A percentile compares a stretch with the other conserved stretches of the same genome.
Conservation (phyloP, 2,329 filamentous ascomycete species). For the Fusarium algeriense region DNA sequence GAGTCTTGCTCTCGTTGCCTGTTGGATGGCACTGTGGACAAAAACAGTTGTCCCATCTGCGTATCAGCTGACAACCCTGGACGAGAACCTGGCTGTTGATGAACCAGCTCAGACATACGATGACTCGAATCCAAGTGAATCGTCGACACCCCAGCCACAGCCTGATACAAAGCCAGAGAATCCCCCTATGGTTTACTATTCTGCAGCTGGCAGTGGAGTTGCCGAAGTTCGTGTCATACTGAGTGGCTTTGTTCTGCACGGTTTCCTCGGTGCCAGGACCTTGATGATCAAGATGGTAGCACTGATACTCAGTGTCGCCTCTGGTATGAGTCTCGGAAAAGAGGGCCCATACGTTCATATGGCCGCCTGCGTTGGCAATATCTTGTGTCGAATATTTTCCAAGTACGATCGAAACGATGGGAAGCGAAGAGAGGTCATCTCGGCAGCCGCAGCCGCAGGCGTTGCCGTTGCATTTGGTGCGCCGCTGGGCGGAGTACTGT, state of each 20-base stretch:
- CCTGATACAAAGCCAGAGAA: constrained; percentile 52
- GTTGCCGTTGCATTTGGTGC: constrained; percentile 96
- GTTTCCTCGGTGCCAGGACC: constrained; percentile 90
- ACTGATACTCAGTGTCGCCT: constrained; percentile 88
- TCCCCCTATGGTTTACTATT: constrained; percentile 92
- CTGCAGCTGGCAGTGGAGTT: constrained; percentile 94
- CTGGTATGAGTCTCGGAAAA: constrained; percentile 93
- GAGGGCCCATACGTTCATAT: constrained; percentile 98
- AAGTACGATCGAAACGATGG: constrained; percentile 97
- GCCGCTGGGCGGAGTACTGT: constrained; percentile 87
- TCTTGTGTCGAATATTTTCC: constrained; percentile 89
- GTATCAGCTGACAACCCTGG: constrained; percentile 86
- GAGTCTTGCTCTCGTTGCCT: constrained; percentile 76
- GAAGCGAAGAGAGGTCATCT: constrained; percentile 93
- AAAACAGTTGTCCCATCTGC: constrained; percentile 94
- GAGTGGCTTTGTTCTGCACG: constrained; percentile 97
- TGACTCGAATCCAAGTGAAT: constrained; percentile 59
- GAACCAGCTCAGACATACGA: constrained; percentile 53
- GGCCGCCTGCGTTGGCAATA: constrained; percentile 93
- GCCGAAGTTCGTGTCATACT: constrained; percentile 97
- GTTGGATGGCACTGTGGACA: constrained; percentile 85
- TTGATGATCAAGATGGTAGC: constrained; percentile 86
- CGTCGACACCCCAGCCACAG: constrained; percentile 58
- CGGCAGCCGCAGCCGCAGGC: constrained; percentile 89
- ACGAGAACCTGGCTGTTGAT: constrained; percentile 89